A percentile compares a stretch with the other conserved stretches of the same genome.
phyloP scores from a whole-genome alignment of 2,329 filamentous ascomycete genomes.

The Aspergillus phoenicis region DNA sequence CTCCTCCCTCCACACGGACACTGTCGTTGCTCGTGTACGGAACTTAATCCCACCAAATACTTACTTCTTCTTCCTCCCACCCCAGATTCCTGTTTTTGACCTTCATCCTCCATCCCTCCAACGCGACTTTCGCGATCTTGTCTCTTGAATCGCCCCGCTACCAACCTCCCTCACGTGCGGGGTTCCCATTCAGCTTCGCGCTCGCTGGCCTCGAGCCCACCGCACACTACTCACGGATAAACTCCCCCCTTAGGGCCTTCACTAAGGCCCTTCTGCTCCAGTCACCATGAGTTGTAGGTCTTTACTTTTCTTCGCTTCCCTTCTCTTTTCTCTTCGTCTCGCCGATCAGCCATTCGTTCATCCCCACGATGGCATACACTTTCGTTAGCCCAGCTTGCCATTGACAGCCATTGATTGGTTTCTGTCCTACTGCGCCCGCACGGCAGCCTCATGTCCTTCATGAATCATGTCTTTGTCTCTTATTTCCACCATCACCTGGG shows the following conservation, averaged over 20 bases:
- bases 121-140: not conserved
- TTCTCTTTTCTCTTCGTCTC: slow-evolving; percentile 1
- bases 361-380: slow-evolving; percentile 5
- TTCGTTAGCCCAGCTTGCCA: slow-evolving; percentile 4
- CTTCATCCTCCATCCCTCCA: not conserved
- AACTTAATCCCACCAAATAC: slow-evolving; percentile 4
- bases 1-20: not conserved
- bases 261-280: slow-evolving; percentile 1
- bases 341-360: not conserved
- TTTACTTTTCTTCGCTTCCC: not conserved
- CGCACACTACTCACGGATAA: slow-evolving; percentile 17
- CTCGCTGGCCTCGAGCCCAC: slow-evolving; percentile 20
- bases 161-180: slow-evolving; percentile 26
- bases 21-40: not conserved
- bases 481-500: not conserved
- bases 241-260: slow-evolving; percentile 4
- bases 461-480: not conserved
- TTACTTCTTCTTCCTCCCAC: not conserved
- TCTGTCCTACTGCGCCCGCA: not conserved
- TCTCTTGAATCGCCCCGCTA: slow-evolving; percentile 13
- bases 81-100: not conserved
- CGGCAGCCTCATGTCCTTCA: not conserved
- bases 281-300: slow-evolving; percentile 32
- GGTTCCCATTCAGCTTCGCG: slow-evolving; percentile 22
- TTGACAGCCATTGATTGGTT: slow-evolving; percentile 6